Evolutionary conservation across 169 alveolate genomes (phyloP), one percentile per base, ranked within the genome.

Genomic region (Plasmodium reichenowi): DNA sequence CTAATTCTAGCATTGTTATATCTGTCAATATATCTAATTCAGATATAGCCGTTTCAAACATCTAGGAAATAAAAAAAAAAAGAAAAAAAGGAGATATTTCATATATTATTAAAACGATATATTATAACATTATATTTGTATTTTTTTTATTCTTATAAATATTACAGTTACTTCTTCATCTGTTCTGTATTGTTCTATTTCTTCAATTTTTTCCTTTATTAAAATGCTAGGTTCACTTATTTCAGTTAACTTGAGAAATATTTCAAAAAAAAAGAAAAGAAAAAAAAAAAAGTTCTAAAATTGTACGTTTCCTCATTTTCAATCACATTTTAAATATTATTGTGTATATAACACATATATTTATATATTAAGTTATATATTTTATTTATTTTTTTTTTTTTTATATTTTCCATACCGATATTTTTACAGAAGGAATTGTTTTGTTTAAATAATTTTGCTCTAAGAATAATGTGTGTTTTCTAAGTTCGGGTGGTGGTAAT

Each of bases 151-250:
- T 26, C 8, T 50, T 70, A 15, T 47, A 9, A 22, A 38, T 24
- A 78, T 58, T 47, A 78, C 89, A 75, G 68, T 60, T n/a, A 78
- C 80, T 78, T 78, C 89, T 71, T 78, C 89, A 66, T 78, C 89
- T 38, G 89, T 78, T 45, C 89, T 32, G 45, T 78, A 78, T 59
- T 78, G 89, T 58, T 78, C 89, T 47, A 78, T 78, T 26, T 78
- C 89, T 64, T 64, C 89, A 10, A 78, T 78, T 78, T 78, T 78
- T 64, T 78, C 89, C 29, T 78, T 78, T 78, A 78, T 78, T 17
- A 50, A 72, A 24, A 59, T 60, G 62, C 76, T 66, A 58, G 89
- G 89, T 66, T 78, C 89, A 78, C 70, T 78, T 64, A 67, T 47
- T 56, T 78, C 89, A n/a, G 89, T 64, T 10, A 78, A 45, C 89